Conservation (phyloP, 768 basidiomycete species). For the Galerina sulciceps region DNA sequence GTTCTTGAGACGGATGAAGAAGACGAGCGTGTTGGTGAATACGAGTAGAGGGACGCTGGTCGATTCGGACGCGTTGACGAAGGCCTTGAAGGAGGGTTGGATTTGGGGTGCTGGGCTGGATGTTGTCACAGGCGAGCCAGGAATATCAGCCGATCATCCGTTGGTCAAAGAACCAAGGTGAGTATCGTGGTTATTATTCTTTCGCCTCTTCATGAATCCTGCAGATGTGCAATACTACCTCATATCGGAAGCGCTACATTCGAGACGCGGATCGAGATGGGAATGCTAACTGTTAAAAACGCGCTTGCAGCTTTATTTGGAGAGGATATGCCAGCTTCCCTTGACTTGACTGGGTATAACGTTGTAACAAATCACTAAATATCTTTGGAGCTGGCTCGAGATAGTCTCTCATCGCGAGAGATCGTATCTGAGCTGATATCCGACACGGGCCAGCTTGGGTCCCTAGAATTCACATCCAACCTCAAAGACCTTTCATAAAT, state of each 20-base stretch:
- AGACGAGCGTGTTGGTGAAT: conserved; percentile 82
- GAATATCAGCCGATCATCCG: conserved; percentile 73
- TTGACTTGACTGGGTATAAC: conserved; percentile 26
- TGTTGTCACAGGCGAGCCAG: conserved; percentile 92
- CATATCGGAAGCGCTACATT: conserved; percentile 91
- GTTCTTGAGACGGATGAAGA: conserved; percentile 87
- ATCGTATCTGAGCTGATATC: too few relatives aligned
- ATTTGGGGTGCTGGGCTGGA: conserved; percentile 95
- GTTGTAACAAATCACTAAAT: too few relatives aligned
- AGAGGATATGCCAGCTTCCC: conserved; percentile 57
- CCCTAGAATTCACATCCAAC: too few relatives aligned
- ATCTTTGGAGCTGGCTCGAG: too few relatives aligned
- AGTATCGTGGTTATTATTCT: conserved; percentile 12
- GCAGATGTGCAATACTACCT: conserved; percentile 80
- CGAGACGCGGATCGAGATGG: conserved; percentile 87
- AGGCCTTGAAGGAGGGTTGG: conserved; percentile 74
- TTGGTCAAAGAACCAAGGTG: conserved; percentile 79
- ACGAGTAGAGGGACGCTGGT: conserved; percentile 85
- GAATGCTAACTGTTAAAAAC: conserved; percentile 72
- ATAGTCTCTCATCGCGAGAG: too few relatives aligned
- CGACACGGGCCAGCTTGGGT: too few relatives aligned
- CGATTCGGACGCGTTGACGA: conserved; percentile 86
- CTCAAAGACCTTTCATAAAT: too few relatives aligned
- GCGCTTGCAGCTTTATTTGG: conserved; percentile 60
- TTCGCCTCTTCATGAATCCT: too few relatives aligned